phyloP scores from a whole-genome alignment of 441 rosid genomes.

The Melastoma candidum region DNA sequence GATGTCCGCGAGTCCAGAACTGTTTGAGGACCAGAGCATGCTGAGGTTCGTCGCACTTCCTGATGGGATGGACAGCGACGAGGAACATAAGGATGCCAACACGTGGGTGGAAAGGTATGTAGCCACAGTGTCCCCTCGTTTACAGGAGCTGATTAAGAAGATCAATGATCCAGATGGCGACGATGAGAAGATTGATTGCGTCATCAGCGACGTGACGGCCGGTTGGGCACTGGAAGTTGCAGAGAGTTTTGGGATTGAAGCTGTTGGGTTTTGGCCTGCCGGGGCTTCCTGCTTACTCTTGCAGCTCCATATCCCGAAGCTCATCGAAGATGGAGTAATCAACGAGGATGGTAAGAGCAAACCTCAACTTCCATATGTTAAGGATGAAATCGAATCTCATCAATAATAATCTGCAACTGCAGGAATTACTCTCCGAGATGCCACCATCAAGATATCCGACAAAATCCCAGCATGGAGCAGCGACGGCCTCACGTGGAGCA shows the following conservation, averaged over 20 bases:
- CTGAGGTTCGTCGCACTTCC: slow-evolving; percentile 21
- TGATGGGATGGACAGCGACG: slow-evolving; percentile 16
- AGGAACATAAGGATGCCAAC: slow-evolving; percentile 1
- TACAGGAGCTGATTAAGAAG: slow-evolving; percentile 16
- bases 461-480: slow-evolving; percentile 10
- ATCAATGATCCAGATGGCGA: slow-evolving; percentile 10
- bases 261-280: slow-evolving; percentile 10
- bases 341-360: slow-evolving; percentile 18
- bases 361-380: not conserved
- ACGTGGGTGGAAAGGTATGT: not conserved
- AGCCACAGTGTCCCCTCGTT: slow-evolving; percentile 7
- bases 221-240: slow-evolving; percentile 28
- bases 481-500: slow-evolving; percentile 8
- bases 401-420: not conserved
- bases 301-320: slow-evolving; percentile 9
- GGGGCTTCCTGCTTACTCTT: slow-evolving; percentile 14
- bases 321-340: slow-evolving; percentile 19
- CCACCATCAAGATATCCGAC: slow-evolving; percentile 11
- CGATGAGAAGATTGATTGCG: slow-evolving; percentile 16
- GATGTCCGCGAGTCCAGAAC: slow-evolving; percentile 2
- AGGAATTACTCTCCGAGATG: slow-evolving; percentile 15
- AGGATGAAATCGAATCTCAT: no score
- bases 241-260: slow-evolving; percentile 14
- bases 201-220: slow-evolving; percentile 15
- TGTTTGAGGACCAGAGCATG: not conserved